Conservation (phyloP, 805 yeast genomes). For the Nematodospora valgi region DNA sequence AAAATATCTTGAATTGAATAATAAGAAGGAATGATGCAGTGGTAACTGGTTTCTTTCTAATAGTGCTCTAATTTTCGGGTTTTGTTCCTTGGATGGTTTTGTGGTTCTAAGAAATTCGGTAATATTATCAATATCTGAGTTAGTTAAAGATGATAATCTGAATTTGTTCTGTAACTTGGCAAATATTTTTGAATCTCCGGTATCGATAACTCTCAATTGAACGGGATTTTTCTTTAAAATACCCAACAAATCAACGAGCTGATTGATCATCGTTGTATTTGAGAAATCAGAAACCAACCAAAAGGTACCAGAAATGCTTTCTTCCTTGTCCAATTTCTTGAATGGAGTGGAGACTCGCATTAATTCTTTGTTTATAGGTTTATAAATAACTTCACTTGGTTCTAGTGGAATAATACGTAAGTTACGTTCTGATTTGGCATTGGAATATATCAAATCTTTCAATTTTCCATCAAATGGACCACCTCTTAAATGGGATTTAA, state of each 20-base stretch:
- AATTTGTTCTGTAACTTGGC: conserved; percentile 2
- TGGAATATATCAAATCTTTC: conserved; percentile 40
- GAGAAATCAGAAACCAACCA: conserved; percentile 62
- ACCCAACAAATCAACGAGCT: conserved; percentile 38
- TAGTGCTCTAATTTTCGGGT: conserved; percentile 12
- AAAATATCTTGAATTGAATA: conserved; percentile 56
- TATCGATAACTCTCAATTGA: conserved; percentile 35
- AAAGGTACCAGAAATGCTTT: conserved; percentile 45
- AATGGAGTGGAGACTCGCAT: conserved; percentile 21
- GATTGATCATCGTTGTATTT: conserved; percentile 33
- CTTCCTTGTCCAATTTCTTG: conserved; percentile 12
- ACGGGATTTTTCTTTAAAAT: conserved; percentile 21
- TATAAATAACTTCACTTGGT: conserved; percentile 30
- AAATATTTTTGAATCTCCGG: conserved; percentile 13
- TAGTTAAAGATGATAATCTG: conserved; percentile 7
- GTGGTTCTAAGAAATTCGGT: conserved; percentile 6
- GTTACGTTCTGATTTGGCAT: conserved; percentile 45
- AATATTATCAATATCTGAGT: conserved; percentile 10
- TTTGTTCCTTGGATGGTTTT: background rate
- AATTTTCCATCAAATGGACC: conserved; percentile 27
- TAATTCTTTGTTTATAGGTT: conserved; percentile 24
- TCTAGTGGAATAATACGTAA: conserved; percentile 33
- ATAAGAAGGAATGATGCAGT: conserved; percentile 33
- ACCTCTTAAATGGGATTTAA: conserved; percentile 24
- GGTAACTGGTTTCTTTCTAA: conserved; percentile 31